Evolutionary conservation across 345 rosid genomes (phyloP).

Genomic region (Aethionema arabicum): DNA sequence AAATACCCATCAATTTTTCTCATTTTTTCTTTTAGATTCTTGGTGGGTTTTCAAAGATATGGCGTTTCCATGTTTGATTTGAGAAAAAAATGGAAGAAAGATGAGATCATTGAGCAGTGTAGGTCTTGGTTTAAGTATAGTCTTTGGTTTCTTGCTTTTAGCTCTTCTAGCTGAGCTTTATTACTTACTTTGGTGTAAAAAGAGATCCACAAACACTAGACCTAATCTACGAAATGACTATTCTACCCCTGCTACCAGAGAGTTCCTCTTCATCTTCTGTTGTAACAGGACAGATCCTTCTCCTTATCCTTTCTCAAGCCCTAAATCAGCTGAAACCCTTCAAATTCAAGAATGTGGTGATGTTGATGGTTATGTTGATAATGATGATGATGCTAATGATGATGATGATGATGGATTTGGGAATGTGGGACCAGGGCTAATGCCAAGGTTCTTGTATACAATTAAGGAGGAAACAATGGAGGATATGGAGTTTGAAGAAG

Average conservation of each 20-base stretch:
- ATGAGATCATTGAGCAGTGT: slow-evolving; percentile 93
- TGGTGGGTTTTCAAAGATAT: background rate
- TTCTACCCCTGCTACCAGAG: slow-evolving; percentile 66
- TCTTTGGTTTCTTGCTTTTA: slow-evolving; percentile 74
- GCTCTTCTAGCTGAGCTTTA: slow-evolving; percentile 87
- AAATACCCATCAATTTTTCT: no score
- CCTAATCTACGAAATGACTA: slow-evolving; percentile 47
- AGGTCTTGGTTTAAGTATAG: slow-evolving; percentile 88
- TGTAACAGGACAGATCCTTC: slow-evolving; percentile 47
- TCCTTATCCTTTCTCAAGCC: slow-evolving; percentile 25
- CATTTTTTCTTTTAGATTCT: background rate
- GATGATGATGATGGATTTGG: slow-evolving; percentile 33
- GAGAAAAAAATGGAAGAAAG: slow-evolving; percentile 18
- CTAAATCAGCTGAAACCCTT: slow-evolving; percentile 40
- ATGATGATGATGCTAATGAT: slow-evolving; percentile 43
- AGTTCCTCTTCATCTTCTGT: slow-evolving; percentile 76
- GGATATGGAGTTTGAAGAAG: slow-evolving; percentile 84
- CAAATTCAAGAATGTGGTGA: slow-evolving; percentile 29
- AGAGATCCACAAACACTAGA: slow-evolving; percentile 47
- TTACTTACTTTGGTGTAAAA: slow-evolving; percentile 93
- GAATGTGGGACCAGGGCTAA: slow-evolving; percentile 52
- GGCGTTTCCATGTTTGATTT: no score
- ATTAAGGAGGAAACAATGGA: slow-evolving; percentile 87
- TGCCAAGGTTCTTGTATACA: slow-evolving; percentile 79
- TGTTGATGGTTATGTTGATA: slow-evolving; percentile 10